Conservation (phyloP, 495 filamentous ascomycete species). For the Cetradonia linearis region DNA sequence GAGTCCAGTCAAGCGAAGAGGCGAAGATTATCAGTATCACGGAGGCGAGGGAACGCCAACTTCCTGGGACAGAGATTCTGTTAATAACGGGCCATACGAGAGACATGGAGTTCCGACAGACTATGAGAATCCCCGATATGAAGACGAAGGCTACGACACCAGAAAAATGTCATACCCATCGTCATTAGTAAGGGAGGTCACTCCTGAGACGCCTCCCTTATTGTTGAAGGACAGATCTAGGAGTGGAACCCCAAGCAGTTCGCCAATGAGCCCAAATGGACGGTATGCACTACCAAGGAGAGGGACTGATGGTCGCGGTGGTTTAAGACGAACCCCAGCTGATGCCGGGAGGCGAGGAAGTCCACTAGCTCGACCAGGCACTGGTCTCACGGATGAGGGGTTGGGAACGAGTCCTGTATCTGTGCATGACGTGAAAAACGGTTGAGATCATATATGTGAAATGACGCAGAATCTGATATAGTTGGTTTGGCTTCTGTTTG, state of each 20-base stretch:
- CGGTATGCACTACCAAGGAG: conserved; percentile 6
- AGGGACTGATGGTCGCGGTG: conserved; percentile 6
- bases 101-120: not conserved
- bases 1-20: conserved; percentile 53
- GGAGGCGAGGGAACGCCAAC: conserved; percentile 15
- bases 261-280: conserved; percentile 22
- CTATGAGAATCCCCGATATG: conserved; percentile 12
- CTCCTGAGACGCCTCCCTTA: conserved; percentile 15
- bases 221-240: conserved; percentile 19
- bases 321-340: not conserved
- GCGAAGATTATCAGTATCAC: conserved; percentile 50
- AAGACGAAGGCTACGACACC: conserved; percentile 22
- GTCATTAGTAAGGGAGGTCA: conserved; percentile 5
- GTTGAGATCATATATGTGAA: not conserved
- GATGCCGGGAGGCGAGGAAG: conserved; percentile 20
- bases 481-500: conserved; percentile 8
- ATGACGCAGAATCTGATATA: not conserved
- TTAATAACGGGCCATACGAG: not conserved
- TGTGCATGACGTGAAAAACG: not conserved
- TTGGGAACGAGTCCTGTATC: conserved; percentile 23
- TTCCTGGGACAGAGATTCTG: conserved; percentile 1
- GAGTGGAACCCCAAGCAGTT: conserved; percentile 30
- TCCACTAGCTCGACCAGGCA: conserved; percentile 21
- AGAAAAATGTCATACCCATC: conserved; percentile 9
- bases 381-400: conserved; percentile 25